These are phyloP conservation scores for Picochlorum sp. DNA, from an alignment of 139 green algal species.

Conservation along the genomic window DNA sequence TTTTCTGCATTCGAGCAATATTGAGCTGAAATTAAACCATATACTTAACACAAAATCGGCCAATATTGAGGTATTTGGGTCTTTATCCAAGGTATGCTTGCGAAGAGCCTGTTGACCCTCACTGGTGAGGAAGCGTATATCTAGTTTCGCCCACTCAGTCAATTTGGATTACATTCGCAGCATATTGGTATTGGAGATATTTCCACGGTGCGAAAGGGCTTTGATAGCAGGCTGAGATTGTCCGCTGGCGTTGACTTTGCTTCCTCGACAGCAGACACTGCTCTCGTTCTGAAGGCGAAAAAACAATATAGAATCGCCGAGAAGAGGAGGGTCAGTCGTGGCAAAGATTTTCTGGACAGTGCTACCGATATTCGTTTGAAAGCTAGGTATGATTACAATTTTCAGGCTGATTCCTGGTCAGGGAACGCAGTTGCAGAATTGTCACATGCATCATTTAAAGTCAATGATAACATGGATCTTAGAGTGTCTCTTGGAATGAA, in stretches of 20 bases:
- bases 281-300: conserved; percentile 22
- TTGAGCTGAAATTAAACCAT: conserved; percentile 4
- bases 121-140: background rate
- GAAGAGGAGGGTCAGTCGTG: conserved; percentile 3
- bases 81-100: conserved; percentile 1
- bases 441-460: conserved; percentile 25
- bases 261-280: conserved; percentile 12
- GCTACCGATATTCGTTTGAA: conserved; percentile 14
- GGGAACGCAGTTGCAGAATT: conserved; percentile 15
- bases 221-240: conserved; percentile 20
- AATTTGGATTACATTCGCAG: background rate
- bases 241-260: conserved; percentile 18
- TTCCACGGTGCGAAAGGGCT: too few species aligned
- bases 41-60: background rate
- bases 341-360: conserved; percentile 18
- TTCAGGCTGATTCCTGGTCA: conserved; percentile 18
- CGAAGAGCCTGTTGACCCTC: background rate
- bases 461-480: conserved; percentile 13
- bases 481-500: background rate
- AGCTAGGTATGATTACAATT: conserved; percentile 29
- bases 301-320: conserved; percentile 17
- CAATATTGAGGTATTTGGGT: background rate
- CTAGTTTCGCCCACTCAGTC: background rate
- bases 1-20: conserved; percentile 1
- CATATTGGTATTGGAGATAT: too few species aligned